Base-by-base conservation (phyloP, 2,329 filamentous ascomycete species). In the Sporothrix phasma region DNA sequence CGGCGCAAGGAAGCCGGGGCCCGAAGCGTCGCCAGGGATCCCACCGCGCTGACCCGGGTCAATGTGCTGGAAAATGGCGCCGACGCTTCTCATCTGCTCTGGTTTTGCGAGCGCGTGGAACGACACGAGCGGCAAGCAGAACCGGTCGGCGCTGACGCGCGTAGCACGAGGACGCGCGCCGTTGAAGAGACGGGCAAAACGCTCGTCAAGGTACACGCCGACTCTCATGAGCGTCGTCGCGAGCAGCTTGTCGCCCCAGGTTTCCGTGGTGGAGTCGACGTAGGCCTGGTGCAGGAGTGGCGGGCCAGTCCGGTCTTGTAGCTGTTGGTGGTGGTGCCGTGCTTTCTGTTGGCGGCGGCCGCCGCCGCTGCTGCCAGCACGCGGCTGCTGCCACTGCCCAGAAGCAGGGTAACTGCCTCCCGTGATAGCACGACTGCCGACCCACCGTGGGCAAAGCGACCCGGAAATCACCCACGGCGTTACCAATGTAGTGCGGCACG, bases 401-500 rank as follows among this genome's bases (percentile, higher is more conserved):
- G 79, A 3, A 84, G 73, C 31, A 70, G 73, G n/a, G 72, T 74
- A 71, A 84, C 76, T 45, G 81, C 78, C 41, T 75, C 78, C 53
- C 76, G 77, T 0, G 82, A 85, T 11, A 85, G 73, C 24, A 84
- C 70, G 34, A 84, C 75, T 31, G 77, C 80, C 19, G 81, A 84
- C 3, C 82, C 81, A 43, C 82, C 82, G 66, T 85, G 82, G 2
- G 80, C 82, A 66, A 85, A 85, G 41, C 82, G 76, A 2, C 75
- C 77, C 77, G 79, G 72, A 79, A 84, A 69, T 83, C 81, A 56
- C 82, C 82, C 15, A 84, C 79, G 2, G 81, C 79, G 65, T 84
- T 84, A 43, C 82, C 82, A 24, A 85, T 70, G 69, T 84, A 84
- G 47, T 80, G 75, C 15, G 79, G 76, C 61, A 74, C 72, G 5